phyloP scores from a whole-genome alignment of 768 basidiomycete genomes.

The Scleroderma citrinum region DNA sequence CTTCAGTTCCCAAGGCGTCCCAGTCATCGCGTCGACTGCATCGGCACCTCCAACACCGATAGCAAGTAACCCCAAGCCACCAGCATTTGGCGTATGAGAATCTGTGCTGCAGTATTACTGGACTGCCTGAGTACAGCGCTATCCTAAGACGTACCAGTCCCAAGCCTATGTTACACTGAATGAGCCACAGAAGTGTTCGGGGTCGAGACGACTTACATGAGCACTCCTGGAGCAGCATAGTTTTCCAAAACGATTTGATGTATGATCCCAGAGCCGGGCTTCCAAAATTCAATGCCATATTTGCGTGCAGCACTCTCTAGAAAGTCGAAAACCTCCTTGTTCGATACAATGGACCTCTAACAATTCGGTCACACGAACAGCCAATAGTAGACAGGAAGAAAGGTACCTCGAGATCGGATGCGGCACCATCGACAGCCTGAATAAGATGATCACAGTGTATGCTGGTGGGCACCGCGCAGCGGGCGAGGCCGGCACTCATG shows the following conservation, averaged over 20 bases:
- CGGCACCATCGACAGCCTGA: slow-evolving; percentile 86
- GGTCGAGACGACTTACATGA: slow-evolving; percentile 53
- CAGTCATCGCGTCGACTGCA: slow-evolving; percentile 96
- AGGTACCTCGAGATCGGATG: slow-evolving; percentile 72
- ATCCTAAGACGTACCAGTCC: slow-evolving; percentile 53
- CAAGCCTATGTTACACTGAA: slow-evolving; percentile 48
- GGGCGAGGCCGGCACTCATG: slow-evolving; percentile 88
- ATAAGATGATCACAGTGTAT: slow-evolving; percentile 99
- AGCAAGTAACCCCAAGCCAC: slow-evolving; percentile 92
- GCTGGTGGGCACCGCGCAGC: slow-evolving; percentile 80
- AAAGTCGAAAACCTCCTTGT: slow-evolving; percentile 97
- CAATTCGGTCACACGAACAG: slow-evolving; percentile 2
- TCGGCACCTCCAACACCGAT: slow-evolving; percentile 99
- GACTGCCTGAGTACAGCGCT: neutral
- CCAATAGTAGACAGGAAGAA: neutral
- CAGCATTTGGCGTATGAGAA: slow-evolving; percentile 97
- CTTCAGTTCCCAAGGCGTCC: slow-evolving; percentile 97
- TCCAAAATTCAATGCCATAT: slow-evolving; percentile 98
- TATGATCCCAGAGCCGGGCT: slow-evolving; percentile 85
- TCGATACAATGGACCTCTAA: slow-evolving; percentile 78
- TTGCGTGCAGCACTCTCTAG: slow-evolving; percentile 86
- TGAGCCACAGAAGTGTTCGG: slow-evolving; percentile 4
- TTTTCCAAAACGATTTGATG: slow-evolving; percentile 99
- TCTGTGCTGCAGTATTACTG: slow-evolving; percentile 39
- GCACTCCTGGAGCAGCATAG: slow-evolving; percentile 91